Percentiles rank a stretch among this genome's conserved stretches.
These are phyloP conservation scores for Incumbomyces delicatus DNA, from an alignment of 2,329 filamentous ascomycete genomes.

Conservation along the genomic window DNA sequence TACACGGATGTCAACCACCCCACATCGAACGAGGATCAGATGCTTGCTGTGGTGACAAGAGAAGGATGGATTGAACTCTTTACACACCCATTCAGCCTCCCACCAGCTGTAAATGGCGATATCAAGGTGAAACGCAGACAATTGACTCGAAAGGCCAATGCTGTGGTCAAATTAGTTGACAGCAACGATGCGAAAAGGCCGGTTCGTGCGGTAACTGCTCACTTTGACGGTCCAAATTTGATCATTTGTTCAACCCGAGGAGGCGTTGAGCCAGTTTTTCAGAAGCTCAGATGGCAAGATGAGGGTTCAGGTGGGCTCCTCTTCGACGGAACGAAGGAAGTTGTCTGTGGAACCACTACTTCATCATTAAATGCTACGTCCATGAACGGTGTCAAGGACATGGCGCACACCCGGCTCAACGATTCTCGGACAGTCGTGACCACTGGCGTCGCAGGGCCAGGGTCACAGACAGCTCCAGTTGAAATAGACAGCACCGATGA, in stretches of 20 bases:
- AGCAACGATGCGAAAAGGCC: constrained; percentile 31
- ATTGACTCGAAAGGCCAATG: constrained; percentile 36
- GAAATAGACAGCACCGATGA: constrained; percentile 40
- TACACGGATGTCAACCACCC: constrained; percentile 27
- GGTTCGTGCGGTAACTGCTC: constrained; percentile 35
- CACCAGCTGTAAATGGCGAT: constrained; percentile 23
- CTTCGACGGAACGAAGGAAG: constrained; percentile 35
- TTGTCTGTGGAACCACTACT: constrained; percentile 35
- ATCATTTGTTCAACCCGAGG: constrained; percentile 40
- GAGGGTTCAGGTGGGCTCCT: constrained; percentile 33
- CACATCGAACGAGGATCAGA: constrained; percentile 25
- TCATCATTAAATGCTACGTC: constrained; percentile 37
- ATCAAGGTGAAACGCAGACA: constrained; percentile 24
- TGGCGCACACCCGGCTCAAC: constrained; percentile 45
- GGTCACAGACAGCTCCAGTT: constrained; percentile 32
- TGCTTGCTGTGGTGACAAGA: constrained; percentile 37
- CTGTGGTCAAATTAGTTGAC: constrained; percentile 35
- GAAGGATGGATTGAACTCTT: constrained; percentile 43
- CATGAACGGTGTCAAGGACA: constrained; percentile 44
- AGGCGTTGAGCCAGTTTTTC: constrained; percentile 41
- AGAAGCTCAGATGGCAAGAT: constrained; percentile 38
- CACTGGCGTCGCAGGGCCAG: constrained; percentile 26
- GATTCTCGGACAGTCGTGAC: constrained; percentile 48
- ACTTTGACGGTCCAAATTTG: constrained; percentile 37
- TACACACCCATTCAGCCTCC: constrained; percentile 36